These are phyloP conservation scores for Magnaporthales sp. DNA, from an alignment of 2,329 filamentous ascomycete species.

Conservation along the genomic window DNA sequence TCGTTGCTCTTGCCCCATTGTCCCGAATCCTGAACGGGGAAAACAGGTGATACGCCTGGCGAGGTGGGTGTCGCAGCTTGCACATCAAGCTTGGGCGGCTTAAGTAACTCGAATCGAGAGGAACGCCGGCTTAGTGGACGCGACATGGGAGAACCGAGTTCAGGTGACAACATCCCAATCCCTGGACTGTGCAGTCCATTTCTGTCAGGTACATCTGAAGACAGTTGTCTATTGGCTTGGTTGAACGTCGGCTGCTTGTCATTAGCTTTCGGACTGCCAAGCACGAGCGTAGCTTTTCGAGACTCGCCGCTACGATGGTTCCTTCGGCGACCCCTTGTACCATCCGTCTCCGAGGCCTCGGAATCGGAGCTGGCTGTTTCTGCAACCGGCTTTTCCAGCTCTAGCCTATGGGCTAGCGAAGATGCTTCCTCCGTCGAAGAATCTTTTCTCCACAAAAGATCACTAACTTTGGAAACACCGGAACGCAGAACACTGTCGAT, in stretches of 20 bases:
- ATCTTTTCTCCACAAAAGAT: conserved; percentile 49
- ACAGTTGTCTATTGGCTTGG: neutral
- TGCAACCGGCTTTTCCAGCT: neutral
- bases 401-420: neutral
- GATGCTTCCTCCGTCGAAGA: conserved; percentile 7
- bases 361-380: conserved; percentile 29
- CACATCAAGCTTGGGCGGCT: conserved; percentile 40
- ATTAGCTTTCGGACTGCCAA: neutral
- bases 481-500: conserved; percentile 64
- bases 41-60: neutral
- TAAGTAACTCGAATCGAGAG: conserved; percentile 37
- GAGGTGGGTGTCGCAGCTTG: conserved; percentile 13
- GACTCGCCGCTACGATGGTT: conserved; percentile 7
- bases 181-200: neutral
- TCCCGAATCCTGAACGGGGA: neutral
- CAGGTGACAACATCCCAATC: neutral
- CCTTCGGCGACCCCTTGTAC: conserved; percentile 27
- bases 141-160: conserved; percentile 11
- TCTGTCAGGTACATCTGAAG: neutral
- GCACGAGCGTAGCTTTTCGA: neutral
- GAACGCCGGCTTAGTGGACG: conserved; percentile 30
- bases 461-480: conserved; percentile 46
- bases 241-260: neutral
- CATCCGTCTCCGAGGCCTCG: conserved; percentile 35
- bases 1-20: neutral